phyloP scores from a whole-genome alignment of 164 flowering plant genomes.

The Dillenia suffruticosa region DNA sequence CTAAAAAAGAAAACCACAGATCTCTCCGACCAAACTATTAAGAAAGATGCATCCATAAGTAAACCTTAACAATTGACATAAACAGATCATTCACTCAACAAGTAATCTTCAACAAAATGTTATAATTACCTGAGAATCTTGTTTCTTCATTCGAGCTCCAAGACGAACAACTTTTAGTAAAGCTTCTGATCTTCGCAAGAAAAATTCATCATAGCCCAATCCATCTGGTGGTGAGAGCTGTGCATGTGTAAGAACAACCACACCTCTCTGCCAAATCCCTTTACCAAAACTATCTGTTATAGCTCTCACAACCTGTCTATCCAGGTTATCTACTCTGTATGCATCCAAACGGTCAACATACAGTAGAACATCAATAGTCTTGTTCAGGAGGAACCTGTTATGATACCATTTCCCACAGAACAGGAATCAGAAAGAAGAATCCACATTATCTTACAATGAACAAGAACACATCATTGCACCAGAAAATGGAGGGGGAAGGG shows the following conservation, averaged over 20 bases:
- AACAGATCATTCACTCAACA: too few relatives aligned
- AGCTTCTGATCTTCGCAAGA: constrained; percentile 72
- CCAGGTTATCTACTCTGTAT: constrained; percentile 92
- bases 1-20: too few relatives aligned
- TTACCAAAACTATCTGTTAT: constrained; percentile 89
- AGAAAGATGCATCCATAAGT: too few relatives aligned
- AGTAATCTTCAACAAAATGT: too few relatives aligned
- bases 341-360: constrained; percentile 95
- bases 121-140: constrained; percentile 39
- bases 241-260: constrained; percentile 91
- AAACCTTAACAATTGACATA: too few relatives aligned
- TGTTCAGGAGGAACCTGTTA: constrained; percentile 86
- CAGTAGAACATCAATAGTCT: constrained; percentile 89
- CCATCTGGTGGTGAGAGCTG: constrained; percentile 96
- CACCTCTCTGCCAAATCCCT: constrained; percentile 73
- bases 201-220: constrained; percentile 69
- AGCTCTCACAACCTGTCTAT: constrained; percentile 76
- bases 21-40: too few relatives aligned
- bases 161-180: constrained; percentile 59
- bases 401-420: constrained; percentile 7
- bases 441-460: not conserved
- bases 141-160: constrained; percentile 59
- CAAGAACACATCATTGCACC: not conserved
- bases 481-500: not conserved
- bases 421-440: not conserved